Evolutionary conservation across 2,329 filamentous ascomycete genomes (phyloP).

Genomic region (Cladosporium sp.): DNA sequence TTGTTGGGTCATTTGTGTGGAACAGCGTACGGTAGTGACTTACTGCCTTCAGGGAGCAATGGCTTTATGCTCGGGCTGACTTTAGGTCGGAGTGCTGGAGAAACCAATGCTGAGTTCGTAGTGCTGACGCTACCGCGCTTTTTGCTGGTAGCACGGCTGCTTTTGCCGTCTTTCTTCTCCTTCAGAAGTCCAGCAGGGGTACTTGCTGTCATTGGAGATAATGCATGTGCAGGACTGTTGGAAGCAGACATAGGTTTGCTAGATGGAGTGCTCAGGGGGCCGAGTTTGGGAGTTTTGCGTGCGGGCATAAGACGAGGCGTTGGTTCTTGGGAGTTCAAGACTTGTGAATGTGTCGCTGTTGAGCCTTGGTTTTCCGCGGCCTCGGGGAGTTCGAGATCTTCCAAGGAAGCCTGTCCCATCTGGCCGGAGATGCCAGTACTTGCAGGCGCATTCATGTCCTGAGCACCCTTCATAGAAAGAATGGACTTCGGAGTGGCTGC

Average conservation of each 20-base stretch:
- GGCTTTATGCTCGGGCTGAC: conserved; percentile 96
- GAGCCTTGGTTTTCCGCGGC: conserved; percentile 52
- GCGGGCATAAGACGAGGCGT: conserved; percentile 57
- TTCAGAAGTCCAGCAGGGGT: conserved; percentile 29
- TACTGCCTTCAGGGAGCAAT: conserved; percentile 66
- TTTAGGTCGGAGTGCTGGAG: conserved; percentile 77
- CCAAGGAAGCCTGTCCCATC: conserved; percentile 39
- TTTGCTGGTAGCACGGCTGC: conserved; percentile 47
- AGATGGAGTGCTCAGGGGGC: conserved; percentile 48
- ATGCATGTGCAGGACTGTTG: conserved; percentile 45
- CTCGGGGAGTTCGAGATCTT: conserved; percentile 69
- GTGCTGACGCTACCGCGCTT: conserved; percentile 58
- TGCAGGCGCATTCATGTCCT: conserved; percentile 3
- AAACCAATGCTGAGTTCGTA: conserved; percentile 68
- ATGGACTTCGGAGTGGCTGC: conserved; percentile 32
- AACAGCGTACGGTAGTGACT: conserved; percentile 25
- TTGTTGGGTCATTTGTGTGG: neutral
- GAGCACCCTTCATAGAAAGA: conserved; percentile 23
- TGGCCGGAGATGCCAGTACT: conserved; percentile 10
- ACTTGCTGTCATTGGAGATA: conserved; percentile 47
- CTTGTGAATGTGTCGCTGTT: conserved; percentile 49
- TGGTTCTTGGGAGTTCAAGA: conserved; percentile 33
- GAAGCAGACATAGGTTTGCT: conserved; percentile 36
- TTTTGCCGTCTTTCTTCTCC: conserved; percentile 31
- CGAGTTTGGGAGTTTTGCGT: conserved; percentile 61